These are phyloP conservation scores for Phoma sp. DNA, from an alignment of 2,329 filamentous ascomycete species.

Conservation along the genomic window DNA sequence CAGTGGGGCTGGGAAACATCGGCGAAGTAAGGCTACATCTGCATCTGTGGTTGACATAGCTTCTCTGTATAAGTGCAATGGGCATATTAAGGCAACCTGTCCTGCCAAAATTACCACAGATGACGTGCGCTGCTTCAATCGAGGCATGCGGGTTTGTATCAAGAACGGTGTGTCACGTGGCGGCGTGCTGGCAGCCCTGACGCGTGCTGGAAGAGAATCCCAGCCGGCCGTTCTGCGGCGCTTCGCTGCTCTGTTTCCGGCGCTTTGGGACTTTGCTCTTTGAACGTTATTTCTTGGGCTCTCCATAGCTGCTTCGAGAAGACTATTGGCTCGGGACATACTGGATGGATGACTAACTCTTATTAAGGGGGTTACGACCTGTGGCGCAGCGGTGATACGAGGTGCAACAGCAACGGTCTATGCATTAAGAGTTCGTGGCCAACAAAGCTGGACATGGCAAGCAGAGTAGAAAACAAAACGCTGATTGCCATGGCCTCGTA, in stretches of 20 bases:
- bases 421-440: neutral
- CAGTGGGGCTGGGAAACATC: too few species aligned
- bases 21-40: too few species aligned
- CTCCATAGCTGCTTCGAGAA: neutral
- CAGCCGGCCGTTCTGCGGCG: conserved; percentile 10
- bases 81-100: neutral
- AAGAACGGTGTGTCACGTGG: conserved; percentile 13
- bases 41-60: too few species aligned
- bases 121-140: neutral
- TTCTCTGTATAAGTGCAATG: neutral
- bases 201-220: neutral
- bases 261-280: neutral
- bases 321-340: neutral
- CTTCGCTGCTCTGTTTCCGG: conserved; percentile 6
- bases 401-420: conserved; percentile 4
- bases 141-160: neutral
- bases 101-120: neutral
- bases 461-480: neutral
- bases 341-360: conserved; percentile 2
- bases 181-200: conserved; percentile 4
- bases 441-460: neutral
- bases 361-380: neutral
- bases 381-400: conserved; percentile 1
- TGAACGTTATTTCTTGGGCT: neutral
- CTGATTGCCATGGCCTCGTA: neutral